Percentiles rank a stretch among this genome's conserved stretches.
phyloP scores from a whole-genome alignment of 139 green algal genomes.

The Ostreobium quekettii region DNA sequence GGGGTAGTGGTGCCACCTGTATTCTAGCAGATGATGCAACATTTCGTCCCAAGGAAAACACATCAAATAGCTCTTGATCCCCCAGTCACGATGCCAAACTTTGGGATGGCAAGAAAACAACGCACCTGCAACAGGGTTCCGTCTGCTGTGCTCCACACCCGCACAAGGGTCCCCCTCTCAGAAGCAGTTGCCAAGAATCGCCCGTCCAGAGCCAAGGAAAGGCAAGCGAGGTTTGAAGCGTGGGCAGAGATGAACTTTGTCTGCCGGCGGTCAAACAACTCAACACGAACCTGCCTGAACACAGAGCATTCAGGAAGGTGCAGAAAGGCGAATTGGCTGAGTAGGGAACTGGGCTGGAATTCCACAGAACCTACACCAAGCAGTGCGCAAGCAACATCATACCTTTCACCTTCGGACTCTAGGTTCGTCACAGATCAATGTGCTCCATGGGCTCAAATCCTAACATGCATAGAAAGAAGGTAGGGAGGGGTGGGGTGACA shows the following conservation, averaged over 20 bases:
- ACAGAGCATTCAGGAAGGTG: no score
- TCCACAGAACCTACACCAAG: background rate
- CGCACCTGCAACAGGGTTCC: slow-evolving; percentile 64
- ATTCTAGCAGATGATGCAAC: no score
- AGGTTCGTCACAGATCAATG: background rate
- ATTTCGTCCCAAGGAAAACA: no score
- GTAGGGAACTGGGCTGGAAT: background rate
- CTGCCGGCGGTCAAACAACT: slow-evolving; percentile 83
- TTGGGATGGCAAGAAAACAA: background rate
- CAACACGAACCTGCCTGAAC: slow-evolving; percentile 82
- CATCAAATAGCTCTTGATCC: no score
- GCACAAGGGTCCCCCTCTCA: slow-evolving; percentile 82
- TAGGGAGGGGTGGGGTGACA: no score
- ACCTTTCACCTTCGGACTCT: no score
- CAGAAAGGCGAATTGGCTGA: background rate
- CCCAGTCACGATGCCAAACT: no score
- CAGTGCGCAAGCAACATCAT: no score
- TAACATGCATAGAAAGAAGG: no score
- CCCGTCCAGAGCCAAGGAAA: slow-evolving; percentile 71
- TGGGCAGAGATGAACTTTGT: slow-evolving; percentile 89
- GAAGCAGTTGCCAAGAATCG: slow-evolving; percentile 82
- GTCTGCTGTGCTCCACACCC: slow-evolving; percentile 80
- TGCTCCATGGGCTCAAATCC: no score
- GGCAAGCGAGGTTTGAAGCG: slow-evolving; percentile 56
- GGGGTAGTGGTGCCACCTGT: no score